These are phyloP conservation scores for Hymenoscyphus fructigenus DNA, from an alignment of 2,329 filamentous ascomycete species.

Conservation along the genomic window DNA sequence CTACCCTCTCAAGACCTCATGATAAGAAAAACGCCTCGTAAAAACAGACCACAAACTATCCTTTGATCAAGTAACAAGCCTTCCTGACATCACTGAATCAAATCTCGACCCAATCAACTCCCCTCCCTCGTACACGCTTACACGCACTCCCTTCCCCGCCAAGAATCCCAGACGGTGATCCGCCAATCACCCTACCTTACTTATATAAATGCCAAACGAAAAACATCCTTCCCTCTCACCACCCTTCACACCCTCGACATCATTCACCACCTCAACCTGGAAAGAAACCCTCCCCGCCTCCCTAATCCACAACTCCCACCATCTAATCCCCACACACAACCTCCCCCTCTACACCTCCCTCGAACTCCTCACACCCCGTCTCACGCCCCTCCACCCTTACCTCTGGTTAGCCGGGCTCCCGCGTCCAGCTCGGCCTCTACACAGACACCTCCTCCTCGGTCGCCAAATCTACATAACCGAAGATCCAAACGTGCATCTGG, in stretches of 20 bases:
- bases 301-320: background rate
- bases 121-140: too few relatives aligned
- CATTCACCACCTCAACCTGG: background rate
- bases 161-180: too few relatives aligned
- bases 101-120: too few relatives aligned
- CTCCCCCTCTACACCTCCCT: slow-evolving; percentile 6
- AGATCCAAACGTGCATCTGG: slow-evolving; percentile 37
- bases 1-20: too few relatives aligned
- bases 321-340: background rate
- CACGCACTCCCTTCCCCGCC: too few relatives aligned
- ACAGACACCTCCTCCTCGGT: slow-evolving; percentile 34
- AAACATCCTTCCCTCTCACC: too few relatives aligned
- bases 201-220: too few relatives aligned
- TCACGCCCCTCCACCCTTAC: slow-evolving; percentile 15
- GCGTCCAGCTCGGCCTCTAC: slow-evolving; percentile 24
- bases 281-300: background rate
- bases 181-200: too few relatives aligned
- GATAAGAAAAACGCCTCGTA: too few relatives aligned
- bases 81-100: too few relatives aligned
- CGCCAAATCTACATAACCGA: slow-evolving; percentile 38
- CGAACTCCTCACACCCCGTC: slow-evolving; percentile 15
- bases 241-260: background rate
- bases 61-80: too few relatives aligned
- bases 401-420: slow-evolving; percentile 22
- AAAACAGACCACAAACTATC: too few relatives aligned